Base-by-base conservation (phyloP, 192 early-diverging fungal genomes). In the Rhizophagus sp. region DNA sequence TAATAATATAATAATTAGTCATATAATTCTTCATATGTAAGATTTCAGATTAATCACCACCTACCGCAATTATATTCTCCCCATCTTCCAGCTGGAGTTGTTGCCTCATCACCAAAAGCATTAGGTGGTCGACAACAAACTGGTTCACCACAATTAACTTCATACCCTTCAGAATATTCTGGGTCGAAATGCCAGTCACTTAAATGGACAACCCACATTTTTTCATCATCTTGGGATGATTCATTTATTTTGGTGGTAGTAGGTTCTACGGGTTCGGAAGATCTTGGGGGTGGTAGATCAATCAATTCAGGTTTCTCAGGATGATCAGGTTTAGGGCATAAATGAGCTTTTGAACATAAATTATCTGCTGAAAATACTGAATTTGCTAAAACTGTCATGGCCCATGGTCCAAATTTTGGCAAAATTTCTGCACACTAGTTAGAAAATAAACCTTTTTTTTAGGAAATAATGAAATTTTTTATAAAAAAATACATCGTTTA, bases 181-280 rank as follows among this genome's bases (percentile, higher is more conserved):
- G 77, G 19, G 27, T 78, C 77, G 24, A 24, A 69, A 69, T 78
- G 77, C 77, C 77, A 78, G 12, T 78, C 77, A 61, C 77, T 78
- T 13, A 78, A 47, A 78, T 78, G 77, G 6, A 73, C 71, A 47
- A 73, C 71, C 71, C 71, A 73, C n/a, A 73, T 49, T 50, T 15
- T 41, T 11, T 73, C 34, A 73, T 49, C 71, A 73, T 73, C 71
- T 24, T 13, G 7, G 11, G 4, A 57, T 57, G 52, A n/a, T 68
- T 44, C 71, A 27, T 49, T 73, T 36, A 3, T 30, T 22, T 0
- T 67, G 24, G 11, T 44, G 12, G 12, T 73, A 25, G 8, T 49
- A 24, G 24, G n/a, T 22, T 39, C 39, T 22, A 27, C 13, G 13
- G 65, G 4, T 34, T 67, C 2, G 44, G 44, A 47, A 4, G 44